Evolutionary conservation across 176 grass and related monocot species (phyloP), one percentile per base, ranked within the genome.

Genomic region (Urochloa ruziziensis): DNA sequence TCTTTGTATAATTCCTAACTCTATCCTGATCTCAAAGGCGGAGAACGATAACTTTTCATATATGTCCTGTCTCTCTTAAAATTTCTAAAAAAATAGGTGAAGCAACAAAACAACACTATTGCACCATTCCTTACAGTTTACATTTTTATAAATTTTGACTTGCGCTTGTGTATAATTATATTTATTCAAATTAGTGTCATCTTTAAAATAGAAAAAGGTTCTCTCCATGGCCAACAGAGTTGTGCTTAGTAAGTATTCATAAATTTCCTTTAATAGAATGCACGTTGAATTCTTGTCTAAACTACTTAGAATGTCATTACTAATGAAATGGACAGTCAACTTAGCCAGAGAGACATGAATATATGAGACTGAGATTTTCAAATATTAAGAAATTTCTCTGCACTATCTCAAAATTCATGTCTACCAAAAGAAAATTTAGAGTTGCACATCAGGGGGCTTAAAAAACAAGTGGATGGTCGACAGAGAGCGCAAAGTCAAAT

Each of bases 401-500:
- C 39, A 25, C 44, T 64, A 35, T 79, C 30, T 66, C 29, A 19
- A 66, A 52, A 52, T 25, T 14, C 9, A 51, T 79, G 5, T 2
- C 29, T 4, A 30, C 37, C 4, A 16, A 65, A 66, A 79, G 27
- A 10, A 64, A 79, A 64, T 49, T 10, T 34, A 32, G 33, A 66
- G 19, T 51, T 36, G 10, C 39, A 32, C 18, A 44, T 13, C 10
- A n/a, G 16, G 36, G 10, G 36, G 4, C 17, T 62, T 48, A 8
- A 10, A n/a, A 76, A 67, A 67, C 19, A 33, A 13, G 30, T 54
- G 42, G 42, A 70, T 83, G 13, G 73, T 73, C 46, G 46, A 79
- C 27, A 78, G 54, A n/a, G 35, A 39, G 25, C 1, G 7, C n/a
- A 85, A 75, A 85, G 87, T 85, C 87, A 89, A 85, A 85, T 27